Evolutionary conservation across 1,139 yeast species (phyloP).

Genomic region (Zygosaccharomyces sapae): DNA sequence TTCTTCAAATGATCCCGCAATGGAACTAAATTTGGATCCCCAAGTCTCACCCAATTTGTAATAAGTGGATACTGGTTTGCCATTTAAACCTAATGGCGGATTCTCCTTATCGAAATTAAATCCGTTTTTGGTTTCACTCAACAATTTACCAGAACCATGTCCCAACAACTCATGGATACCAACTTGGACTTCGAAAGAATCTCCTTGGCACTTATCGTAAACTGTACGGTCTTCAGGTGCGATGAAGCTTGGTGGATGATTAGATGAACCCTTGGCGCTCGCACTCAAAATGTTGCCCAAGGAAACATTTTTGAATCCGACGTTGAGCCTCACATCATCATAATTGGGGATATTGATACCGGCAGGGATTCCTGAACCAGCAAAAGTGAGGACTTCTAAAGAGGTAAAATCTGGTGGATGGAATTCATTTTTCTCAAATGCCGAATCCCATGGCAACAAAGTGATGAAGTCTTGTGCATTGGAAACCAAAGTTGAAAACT

Average conservation of each 20-base stretch:
- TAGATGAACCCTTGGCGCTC: constrained; percentile 49
- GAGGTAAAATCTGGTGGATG: constrained; percentile 91
- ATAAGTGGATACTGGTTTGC: constrained; percentile 57
- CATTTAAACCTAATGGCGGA: constrained; percentile 57
- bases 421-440: constrained; percentile 77
- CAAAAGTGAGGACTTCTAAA: constrained; percentile 81
- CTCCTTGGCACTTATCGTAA: constrained; percentile 70
- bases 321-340: constrained; percentile 76
- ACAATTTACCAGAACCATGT: constrained; percentile 85
- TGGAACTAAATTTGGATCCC: constrained; percentile 78
- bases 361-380: constrained; percentile 87
- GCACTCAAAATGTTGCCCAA: constrained; percentile 81
- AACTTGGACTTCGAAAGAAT: constrained; percentile 87
- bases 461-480: constrained; percentile 64
- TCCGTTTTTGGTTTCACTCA: constrained; percentile 63
- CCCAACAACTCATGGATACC: constrained; percentile 89
- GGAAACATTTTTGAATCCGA: constrained; percentile 86
- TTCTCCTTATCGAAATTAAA: constrained; percentile 64
- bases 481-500: constrained; percentile 64
- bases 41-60: constrained; percentile 82
- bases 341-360: constrained; percentile 92
- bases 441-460: constrained; percentile 70
- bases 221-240: constrained; percentile 48
- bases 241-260: constrained; percentile 69
- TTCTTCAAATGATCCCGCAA: constrained; percentile 89